These are phyloP conservation scores for Diaporthe helianthi DNA, from an alignment of 2,329 filamentous ascomycete genomes.

Conservation along the genomic window DNA sequence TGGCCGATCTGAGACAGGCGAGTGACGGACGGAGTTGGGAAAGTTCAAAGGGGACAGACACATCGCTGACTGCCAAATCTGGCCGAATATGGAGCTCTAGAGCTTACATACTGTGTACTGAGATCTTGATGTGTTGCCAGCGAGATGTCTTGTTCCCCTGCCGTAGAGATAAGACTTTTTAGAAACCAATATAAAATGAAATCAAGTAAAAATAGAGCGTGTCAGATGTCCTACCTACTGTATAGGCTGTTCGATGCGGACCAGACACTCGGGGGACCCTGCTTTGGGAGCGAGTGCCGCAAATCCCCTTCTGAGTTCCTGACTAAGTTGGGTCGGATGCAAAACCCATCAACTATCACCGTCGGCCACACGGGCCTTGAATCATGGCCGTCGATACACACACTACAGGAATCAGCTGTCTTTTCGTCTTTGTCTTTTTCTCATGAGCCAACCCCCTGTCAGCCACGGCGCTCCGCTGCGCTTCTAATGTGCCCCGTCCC, in stretches of 20 bases:
- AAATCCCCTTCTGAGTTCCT: too few relatives aligned
- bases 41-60: too few relatives aligned
- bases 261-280: too few relatives aligned
- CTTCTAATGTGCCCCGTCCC: not conserved
- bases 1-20: slow-evolving; percentile 1
- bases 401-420: not conserved
- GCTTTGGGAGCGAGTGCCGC: not conserved
- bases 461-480: not conserved
- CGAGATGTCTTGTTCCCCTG: not conserved
- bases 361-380: not conserved
- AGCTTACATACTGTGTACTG: too few relatives aligned
- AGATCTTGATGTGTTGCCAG: too few relatives aligned
- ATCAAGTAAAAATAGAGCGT: too few relatives aligned
- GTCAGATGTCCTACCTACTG: too few relatives aligned
- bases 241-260: too few relatives aligned
- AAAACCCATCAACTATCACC: not conserved
- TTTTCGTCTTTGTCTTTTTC: not conserved
- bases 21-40: not conserved
- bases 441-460: not conserved
- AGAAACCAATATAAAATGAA: too few relatives aligned
- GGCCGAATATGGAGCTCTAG: too few relatives aligned
- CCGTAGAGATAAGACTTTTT: too few relatives aligned
- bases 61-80: not conserved
- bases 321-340: not conserved
- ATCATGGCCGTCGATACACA: not conserved